Evolutionary conservation across 306 rosid species (phyloP).

Genomic region (Cicer arietinum): DNA sequence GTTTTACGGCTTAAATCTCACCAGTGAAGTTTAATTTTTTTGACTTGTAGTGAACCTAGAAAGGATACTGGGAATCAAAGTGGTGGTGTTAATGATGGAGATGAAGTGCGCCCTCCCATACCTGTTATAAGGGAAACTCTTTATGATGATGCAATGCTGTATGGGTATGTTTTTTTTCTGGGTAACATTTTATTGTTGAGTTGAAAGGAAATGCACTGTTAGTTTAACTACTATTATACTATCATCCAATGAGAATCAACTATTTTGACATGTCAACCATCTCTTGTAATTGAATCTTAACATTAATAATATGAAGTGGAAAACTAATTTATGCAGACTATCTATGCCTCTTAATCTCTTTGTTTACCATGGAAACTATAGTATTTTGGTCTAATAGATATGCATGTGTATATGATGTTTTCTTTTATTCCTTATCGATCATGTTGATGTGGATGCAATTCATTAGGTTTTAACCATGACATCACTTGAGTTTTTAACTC

Average conservation of each 20-base stretch:
- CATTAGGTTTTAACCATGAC: background rate
- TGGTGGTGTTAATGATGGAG: slow-evolving; percentile 57
- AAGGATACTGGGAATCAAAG: slow-evolving; percentile 50
- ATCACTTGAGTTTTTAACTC: background rate
- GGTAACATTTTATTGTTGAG: background rate
- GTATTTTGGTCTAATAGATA: background rate
- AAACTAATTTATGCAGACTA: no score
- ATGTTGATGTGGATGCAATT: slow-evolving; percentile 21
- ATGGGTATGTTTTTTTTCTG: slow-evolving; percentile 62
- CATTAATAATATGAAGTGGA: no score
- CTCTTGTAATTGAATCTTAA: no score
- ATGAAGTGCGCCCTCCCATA: slow-evolving; percentile 90
- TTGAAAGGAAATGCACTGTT: no score
- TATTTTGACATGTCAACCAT: no score
- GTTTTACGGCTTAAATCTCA: no score
- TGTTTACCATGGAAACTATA: slow-evolving; percentile 8
- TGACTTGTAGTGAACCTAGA: slow-evolving; percentile 54
- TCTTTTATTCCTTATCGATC: background rate
- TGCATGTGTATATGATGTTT: slow-evolving; percentile 3
- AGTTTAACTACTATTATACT: no score
- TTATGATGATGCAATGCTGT: slow-evolving; percentile 72
- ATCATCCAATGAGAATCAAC: no score
- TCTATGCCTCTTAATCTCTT: background rate
- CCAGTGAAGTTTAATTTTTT: no score
- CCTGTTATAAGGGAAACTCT: slow-evolving; percentile 96